phyloP scores from a whole-genome alignment of 768 basidiomycete genomes.

The Lactarius hengduanensis region DNA sequence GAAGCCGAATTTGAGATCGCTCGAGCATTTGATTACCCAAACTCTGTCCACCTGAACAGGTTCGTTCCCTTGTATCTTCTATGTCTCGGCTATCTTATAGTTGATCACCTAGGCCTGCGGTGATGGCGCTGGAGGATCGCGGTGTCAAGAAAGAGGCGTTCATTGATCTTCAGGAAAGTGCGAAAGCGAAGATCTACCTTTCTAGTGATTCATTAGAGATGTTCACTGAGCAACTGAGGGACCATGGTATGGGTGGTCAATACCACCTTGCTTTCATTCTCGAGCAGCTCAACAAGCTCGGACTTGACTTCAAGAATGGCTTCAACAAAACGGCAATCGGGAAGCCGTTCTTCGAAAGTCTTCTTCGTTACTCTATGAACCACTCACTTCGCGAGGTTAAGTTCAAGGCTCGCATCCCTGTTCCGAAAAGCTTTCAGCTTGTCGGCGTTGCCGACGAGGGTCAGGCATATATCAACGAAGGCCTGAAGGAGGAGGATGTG shows the following conservation, averaged over 20 bases:
- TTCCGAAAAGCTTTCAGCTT: conserved; percentile 65
- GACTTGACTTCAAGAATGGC: conserved; percentile 48
- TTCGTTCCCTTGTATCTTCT: conserved; percentile 31
- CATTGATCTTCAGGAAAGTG: conserved; percentile 56
- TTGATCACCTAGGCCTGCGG: conserved; percentile 50
- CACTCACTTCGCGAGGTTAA: conserved; percentile 74
- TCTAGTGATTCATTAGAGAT: conserved; percentile 56
- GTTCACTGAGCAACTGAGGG: conserved; percentile 49
- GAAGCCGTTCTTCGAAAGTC: conserved; percentile 53
- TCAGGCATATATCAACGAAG: conserved; percentile 18
- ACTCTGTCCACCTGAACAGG: conserved; percentile 71
- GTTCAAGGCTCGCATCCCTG: conserved; percentile 67
- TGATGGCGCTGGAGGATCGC: conserved; percentile 79
- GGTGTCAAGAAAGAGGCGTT: conserved; percentile 61
- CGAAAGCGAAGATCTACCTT: conserved; percentile 55
- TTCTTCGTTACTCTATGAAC: conserved; percentile 59
- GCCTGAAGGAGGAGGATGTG: conserved; percentile 4
- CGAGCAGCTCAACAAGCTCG: conserved; percentile 46
- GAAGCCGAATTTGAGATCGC: conserved; percentile 71
- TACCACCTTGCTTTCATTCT: conserved; percentile 55
- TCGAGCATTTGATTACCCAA: conserved; percentile 57
- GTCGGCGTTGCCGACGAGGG: conserved; percentile 87
- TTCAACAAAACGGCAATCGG: conserved; percentile 42
- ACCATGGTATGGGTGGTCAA: conserved; percentile 44
- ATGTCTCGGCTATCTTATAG: neutral